These are phyloP conservation scores for Phylloporus sp. DNA, from an alignment of 768 basidiomycete species.

Conservation along the genomic window DNA sequence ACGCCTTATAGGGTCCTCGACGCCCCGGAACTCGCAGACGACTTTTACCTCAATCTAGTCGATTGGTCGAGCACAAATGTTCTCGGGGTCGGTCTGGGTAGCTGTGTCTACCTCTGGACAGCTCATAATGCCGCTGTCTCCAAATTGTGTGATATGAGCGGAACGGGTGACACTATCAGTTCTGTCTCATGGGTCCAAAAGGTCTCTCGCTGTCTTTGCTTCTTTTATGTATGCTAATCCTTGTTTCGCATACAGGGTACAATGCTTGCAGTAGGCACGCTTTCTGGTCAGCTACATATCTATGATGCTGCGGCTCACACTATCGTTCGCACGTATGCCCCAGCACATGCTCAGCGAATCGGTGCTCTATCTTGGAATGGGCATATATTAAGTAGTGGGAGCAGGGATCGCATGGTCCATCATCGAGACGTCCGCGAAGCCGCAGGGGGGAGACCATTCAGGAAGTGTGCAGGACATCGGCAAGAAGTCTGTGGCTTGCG, in stretches of 20 bases:
- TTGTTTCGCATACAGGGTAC: constrained; percentile 50
- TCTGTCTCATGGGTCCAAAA: constrained; percentile 93
- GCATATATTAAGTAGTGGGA: constrained; percentile 83
- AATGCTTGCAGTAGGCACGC: constrained; percentile 88
- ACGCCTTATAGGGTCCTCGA: constrained; percentile 97
- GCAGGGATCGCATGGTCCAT: constrained; percentile 84
- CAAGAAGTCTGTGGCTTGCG: constrained; percentile 97
- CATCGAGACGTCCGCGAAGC: constrained; percentile 87
- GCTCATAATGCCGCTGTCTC: constrained; percentile 91
- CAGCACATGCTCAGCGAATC: constrained; percentile 85
- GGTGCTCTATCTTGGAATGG: constrained; percentile 95
- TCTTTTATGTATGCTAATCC: background rate
- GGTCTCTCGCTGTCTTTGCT: constrained; percentile 24
- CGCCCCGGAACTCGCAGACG: constrained; percentile 94
- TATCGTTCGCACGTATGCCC: constrained; percentile 74
- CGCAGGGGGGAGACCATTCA: constrained; percentile 58
- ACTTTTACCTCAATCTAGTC: constrained; percentile 97
- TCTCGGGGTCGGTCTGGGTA: constrained; percentile 86
- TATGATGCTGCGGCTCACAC: constrained; percentile 84
- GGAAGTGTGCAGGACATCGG: constrained; percentile 67
- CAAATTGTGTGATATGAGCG: constrained; percentile 78
- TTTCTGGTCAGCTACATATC: constrained; percentile 85
- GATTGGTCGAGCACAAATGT: constrained; percentile 97
- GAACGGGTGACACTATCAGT: constrained; percentile 70
- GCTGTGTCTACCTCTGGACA: constrained; percentile 96